Evolutionary conservation across 2,329 filamentous ascomycete genomes (phyloP).

Genomic region (Chaetothyriales sp.): DNA sequence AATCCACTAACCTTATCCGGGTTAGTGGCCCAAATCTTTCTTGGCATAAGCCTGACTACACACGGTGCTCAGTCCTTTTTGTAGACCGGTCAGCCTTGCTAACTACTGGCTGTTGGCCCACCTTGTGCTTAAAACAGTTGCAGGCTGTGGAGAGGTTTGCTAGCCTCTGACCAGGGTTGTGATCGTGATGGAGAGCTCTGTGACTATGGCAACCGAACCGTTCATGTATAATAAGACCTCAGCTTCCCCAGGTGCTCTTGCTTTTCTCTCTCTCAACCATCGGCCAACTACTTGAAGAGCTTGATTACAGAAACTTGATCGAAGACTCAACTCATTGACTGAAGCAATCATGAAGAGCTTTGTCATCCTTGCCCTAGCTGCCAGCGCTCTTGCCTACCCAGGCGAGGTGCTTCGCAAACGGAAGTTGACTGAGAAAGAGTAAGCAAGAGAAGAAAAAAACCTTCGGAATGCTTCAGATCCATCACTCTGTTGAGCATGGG

Average conservation of each 20-base stretch:
- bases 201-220: neutral
- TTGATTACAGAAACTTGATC: neutral
- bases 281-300: neutral
- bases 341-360: neutral
- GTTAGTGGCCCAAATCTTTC: neutral
- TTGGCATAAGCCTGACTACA: neutral
- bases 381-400: slow-evolving; percentile 28
- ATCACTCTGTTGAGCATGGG: slow-evolving; percentile 25
- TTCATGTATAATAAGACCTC: neutral
- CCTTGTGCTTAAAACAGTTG: neutral
- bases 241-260: neutral
- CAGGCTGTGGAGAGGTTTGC: neutral
- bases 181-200: neutral
- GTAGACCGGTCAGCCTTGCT: neutral
- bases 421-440: slow-evolving; percentile 23
- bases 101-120: neutral
- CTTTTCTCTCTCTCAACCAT: neutral
- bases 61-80: neutral
- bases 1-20: no score
- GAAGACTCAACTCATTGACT: neutral
- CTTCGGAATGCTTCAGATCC: slow-evolving; percentile 17
- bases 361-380: slow-evolving; percentile 25
- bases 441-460: no score
- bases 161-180: neutral
- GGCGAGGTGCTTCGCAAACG: slow-evolving; percentile 29